A percentile compares a stretch with the other conserved stretches of the same genome.
phyloP scores from a whole-genome alignment of 1,139 yeast species.

The Sugiyamaella japonica region DNA sequence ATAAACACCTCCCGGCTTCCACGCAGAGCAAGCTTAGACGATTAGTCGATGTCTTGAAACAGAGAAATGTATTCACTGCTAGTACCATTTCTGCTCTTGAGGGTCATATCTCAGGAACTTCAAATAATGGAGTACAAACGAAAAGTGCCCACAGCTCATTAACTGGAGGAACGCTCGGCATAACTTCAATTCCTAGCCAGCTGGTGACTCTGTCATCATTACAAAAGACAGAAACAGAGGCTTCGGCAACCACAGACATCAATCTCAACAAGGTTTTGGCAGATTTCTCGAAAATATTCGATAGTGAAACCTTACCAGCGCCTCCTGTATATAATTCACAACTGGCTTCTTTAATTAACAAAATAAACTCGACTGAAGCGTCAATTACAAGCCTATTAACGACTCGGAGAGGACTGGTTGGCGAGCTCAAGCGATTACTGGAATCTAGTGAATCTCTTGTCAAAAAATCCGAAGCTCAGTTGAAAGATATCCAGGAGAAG shows the following conservation, averaged over 20 bases:
- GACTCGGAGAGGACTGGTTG: constrained; percentile 46
- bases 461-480: constrained; percentile 49
- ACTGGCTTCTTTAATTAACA: constrained; percentile 33
- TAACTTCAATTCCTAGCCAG: constrained; percentile 42
- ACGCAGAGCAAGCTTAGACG: constrained; percentile 55
- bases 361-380: constrained; percentile 20
- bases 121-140: not conserved
- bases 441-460: constrained; percentile 47
- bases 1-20: constrained; percentile 5
- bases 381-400: constrained; percentile 43
- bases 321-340: constrained; percentile 52
- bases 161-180: constrained; percentile 32
- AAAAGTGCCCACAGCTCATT: not conserved
- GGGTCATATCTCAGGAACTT: constrained; percentile 11
- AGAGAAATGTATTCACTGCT: constrained; percentile 56
- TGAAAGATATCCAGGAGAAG: constrained; percentile 47
- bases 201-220: constrained; percentile 48
- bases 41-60: constrained; percentile 73
- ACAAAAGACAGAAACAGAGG: constrained; percentile 36
- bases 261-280: constrained; percentile 22
- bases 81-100: constrained; percentile 49
- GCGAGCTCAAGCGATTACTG: constrained; percentile 48
- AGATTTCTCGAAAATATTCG: constrained; percentile 32
- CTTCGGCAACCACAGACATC: constrained; percentile 20
- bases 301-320: constrained; percentile 52